A percentile compares a stretch with the other conserved stretches of the same genome.
phyloP scores from a whole-genome alignment of 1,139 yeast genomes.

The Debaryomyces coudertii region DNA sequence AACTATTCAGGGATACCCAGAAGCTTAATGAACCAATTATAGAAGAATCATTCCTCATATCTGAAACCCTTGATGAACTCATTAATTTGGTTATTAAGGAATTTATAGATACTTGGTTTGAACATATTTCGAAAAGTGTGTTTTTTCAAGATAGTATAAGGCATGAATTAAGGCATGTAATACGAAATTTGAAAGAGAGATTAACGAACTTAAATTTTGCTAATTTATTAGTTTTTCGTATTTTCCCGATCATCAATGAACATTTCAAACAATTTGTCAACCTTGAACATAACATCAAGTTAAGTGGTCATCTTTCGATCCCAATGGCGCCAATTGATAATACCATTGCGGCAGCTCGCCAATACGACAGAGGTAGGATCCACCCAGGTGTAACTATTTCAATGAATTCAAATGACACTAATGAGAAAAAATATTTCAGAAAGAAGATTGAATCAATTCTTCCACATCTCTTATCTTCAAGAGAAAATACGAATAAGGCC shows the following conservation, averaged over 20 bases:
- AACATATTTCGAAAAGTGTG: slow-evolving; percentile 46
- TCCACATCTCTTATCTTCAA: slow-evolving; percentile 51
- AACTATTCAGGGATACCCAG: slow-evolving; percentile 8
- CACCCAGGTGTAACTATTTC: slow-evolving; percentile 62
- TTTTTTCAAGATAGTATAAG: slow-evolving; percentile 60
- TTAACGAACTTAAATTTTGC: slow-evolving; percentile 55
- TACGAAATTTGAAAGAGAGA: slow-evolving; percentile 44
- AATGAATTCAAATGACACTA: slow-evolving; percentile 43
- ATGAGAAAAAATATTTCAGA: slow-evolving; percentile 58
- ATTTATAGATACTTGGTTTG: slow-evolving; percentile 70
- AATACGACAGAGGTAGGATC: slow-evolving; percentile 57
- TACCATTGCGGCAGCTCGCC: slow-evolving; percentile 61
- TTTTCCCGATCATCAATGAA: slow-evolving; percentile 67
- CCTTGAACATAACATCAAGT: slow-evolving; percentile 52
- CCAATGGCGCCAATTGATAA: slow-evolving; percentile 46
- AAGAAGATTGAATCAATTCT: slow-evolving; percentile 46
- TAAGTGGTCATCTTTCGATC: slow-evolving; percentile 16
- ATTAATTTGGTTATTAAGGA: slow-evolving; percentile 57
- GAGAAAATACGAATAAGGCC: slow-evolving; percentile 55
- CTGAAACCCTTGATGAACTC: slow-evolving; percentile 56
- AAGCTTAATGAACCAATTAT: slow-evolving; percentile 33
- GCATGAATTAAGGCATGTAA: slow-evolving; percentile 47
- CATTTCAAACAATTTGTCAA: slow-evolving; percentile 59
- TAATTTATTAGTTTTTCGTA: slow-evolving; percentile 55
- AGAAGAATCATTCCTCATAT: slow-evolving; percentile 55